A percentile compares a stretch with the other conserved stretches of the same genome.
Evolutionary conservation across 176 grass and related monocot genomes (phyloP).

Genomic region (Echinochloa phyllopogon): DNA sequence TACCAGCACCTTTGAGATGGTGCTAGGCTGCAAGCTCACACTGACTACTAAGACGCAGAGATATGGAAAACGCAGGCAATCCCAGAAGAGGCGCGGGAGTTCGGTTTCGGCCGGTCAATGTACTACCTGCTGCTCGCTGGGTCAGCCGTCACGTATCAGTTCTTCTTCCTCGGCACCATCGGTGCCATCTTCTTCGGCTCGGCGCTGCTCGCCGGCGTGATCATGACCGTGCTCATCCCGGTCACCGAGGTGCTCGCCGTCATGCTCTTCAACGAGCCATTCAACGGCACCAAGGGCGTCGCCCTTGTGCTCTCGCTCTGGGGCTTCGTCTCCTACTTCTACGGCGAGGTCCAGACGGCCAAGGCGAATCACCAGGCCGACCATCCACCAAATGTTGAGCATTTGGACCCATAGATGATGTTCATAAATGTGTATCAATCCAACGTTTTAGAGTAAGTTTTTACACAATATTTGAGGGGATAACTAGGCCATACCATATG

Average conservation of each 20-base stretch:
- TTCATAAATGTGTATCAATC: neutral
- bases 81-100: slow-evolving; percentile 60
- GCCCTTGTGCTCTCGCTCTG: slow-evolving; percentile 76
- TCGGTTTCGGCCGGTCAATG: slow-evolving; percentile 52
- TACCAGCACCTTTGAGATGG: neutral
- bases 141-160: slow-evolving; percentile 58
- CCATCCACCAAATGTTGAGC: neutral
- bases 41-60: neutral
- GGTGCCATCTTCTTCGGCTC: slow-evolving; percentile 79
- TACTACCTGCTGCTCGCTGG: slow-evolving; percentile 76
- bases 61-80: slow-evolving; percentile 62
- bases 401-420: slow-evolving; percentile 41
- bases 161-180: slow-evolving; percentile 79
- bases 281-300: slow-evolving; percentile 71
- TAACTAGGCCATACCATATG: neutral
- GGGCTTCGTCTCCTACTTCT: slow-evolving; percentile 86
- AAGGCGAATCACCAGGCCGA: slow-evolving; percentile 4
- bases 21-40: neutral
- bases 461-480: neutral
- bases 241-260: slow-evolving; percentile 73
- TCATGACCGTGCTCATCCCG: slow-evolving; percentile 73
- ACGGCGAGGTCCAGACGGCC: slow-evolving; percentile 62
- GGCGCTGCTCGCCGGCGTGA: slow-evolving; percentile 72
- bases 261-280: slow-evolving; percentile 69
- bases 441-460: too few relatives aligned